Evolutionary conservation across 2,329 filamentous ascomycete genomes (phyloP), one percentile per base, ranked within the genome.

Genomic region (Aspergillus transmontanensis): DNA sequence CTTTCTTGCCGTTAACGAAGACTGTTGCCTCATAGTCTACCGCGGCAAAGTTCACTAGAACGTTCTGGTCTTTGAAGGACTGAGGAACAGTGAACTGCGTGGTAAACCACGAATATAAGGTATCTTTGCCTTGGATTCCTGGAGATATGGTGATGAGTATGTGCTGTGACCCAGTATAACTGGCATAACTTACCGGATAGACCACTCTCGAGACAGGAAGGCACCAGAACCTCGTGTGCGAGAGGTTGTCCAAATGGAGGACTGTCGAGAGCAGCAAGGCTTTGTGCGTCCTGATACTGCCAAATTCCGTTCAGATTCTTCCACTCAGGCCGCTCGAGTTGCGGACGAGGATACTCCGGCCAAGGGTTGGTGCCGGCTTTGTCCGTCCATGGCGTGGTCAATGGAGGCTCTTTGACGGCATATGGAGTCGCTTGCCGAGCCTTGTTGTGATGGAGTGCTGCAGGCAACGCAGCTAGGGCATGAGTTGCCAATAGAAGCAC

Each of bases 1-100:
- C 83, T 23, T 83, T 65, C 28, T 81, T 69, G 3, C 84, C 84
- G 66, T 89, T 89, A 67, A 90, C 77, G 62, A 84, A 89, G 1
- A 90, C 83, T 0, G 80, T 82, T 4, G 79, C 78, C 68, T 84
- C 81, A 62, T 84, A 85, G 64, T 85, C 83, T 9, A 85, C 82
- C 5, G 83, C 83, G 23, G 78, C 83, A 56, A 85, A 85, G 60
- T 83, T 82, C 14, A 85, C 73, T 12, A 84, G 66, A 4, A 83
- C 72, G 12, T 73, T 73, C 58, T 81, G 73, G 7, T 73, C 75
- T 14, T 74, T 72, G 82, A 82, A 85, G 5, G 72, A 66, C 0
- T 73, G 68, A 0, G 83, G 82, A 1, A 86, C 75, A 1, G 75
- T 76, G 66, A 86, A 86, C 0, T 76, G 75, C 1, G 82, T 86